Conservation (phyloP, 495 filamentous ascomycete genomes). For the Talaromyces proteolyticus region DNA sequence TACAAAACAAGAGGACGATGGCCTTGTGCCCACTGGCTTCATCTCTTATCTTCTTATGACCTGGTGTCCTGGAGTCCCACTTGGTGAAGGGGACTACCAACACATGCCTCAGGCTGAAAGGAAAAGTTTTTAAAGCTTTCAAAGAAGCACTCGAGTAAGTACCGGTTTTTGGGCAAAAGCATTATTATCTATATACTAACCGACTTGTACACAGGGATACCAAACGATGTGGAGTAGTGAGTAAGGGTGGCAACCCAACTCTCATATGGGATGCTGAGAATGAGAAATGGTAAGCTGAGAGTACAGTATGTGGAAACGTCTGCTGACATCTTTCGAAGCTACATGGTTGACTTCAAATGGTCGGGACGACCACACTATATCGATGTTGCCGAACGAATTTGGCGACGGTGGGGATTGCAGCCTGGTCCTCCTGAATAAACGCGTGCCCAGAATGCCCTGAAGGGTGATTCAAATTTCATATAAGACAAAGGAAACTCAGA, state of each 20-base stretch:
- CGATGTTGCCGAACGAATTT: not conserved
- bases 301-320: not conserved
- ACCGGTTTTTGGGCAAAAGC: not conserved
- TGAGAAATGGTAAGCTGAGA: conserved; percentile 1
- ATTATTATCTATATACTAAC: not conserved
- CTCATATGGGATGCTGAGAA: not conserved
- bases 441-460: not conserved
- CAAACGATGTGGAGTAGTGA: conserved; percentile 2
- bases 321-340: not conserved
- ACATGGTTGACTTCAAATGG: conserved; percentile 1
- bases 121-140: not conserved
- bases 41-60: not conserved
- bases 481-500: too few relatives aligned
- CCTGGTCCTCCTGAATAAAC: not conserved
- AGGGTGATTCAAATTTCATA: not conserved
- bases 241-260: not conserved
- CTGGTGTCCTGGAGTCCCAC: not conserved
- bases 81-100: not conserved
- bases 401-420: not conserved
- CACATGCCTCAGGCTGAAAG: not conserved
- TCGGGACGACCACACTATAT: not conserved
- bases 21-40: not conserved
- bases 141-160: conserved; percentile 1
- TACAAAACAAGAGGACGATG: not conserved
- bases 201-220: not conserved